Conservation (phyloP, 805 yeast genomes). For the Ogataea nakhonphanomensis region DNA sequence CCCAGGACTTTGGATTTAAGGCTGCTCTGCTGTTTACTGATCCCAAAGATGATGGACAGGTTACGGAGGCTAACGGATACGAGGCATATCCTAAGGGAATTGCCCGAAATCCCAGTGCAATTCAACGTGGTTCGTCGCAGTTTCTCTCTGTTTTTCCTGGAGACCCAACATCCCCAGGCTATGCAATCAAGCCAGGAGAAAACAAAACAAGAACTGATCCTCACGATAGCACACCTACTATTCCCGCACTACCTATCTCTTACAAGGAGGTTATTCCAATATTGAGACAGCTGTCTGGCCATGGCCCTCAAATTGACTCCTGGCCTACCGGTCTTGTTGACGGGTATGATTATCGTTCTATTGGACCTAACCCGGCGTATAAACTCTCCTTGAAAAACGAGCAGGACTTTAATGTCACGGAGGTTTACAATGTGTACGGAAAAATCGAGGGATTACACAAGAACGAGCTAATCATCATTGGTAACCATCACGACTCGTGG, state of each 20-base stretch:
- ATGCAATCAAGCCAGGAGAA: conserved; percentile 56
- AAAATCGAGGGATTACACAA: conserved; percentile 51
- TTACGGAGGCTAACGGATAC: conserved; percentile 54
- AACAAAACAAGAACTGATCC: conserved; percentile 51
- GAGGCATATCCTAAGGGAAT: conserved; percentile 71
- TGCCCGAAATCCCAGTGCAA: conserved; percentile 71
- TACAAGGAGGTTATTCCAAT: conserved; percentile 63
- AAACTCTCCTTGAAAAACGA: conserved; percentile 53
- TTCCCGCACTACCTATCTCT: conserved; percentile 71
- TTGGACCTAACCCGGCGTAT: conserved; percentile 36
- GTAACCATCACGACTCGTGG: conserved; percentile 84
- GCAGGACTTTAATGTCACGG: conserved; percentile 59
- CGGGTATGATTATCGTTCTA: conserved; percentile 33
- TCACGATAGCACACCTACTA: conserved; percentile 48
- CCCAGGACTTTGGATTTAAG: conserved; percentile 65
- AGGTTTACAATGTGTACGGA: conserved; percentile 63
- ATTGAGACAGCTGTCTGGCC: conserved; percentile 53
- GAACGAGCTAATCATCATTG: conserved; percentile 58
- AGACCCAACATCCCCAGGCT: conserved; percentile 77
- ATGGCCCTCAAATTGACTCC: conserved; percentile 41
- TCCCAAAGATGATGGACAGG: conserved; percentile 59
- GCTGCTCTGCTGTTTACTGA: conserved; percentile 70
- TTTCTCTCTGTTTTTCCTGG: conserved; percentile 63
- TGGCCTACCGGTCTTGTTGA: conserved; percentile 32
- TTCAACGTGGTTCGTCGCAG: conserved; percentile 74